Evolutionary conservation across 169 alveolate species (phyloP), one percentile per base, ranked within the genome.

Genomic region (Eimeria tenella): DNA sequence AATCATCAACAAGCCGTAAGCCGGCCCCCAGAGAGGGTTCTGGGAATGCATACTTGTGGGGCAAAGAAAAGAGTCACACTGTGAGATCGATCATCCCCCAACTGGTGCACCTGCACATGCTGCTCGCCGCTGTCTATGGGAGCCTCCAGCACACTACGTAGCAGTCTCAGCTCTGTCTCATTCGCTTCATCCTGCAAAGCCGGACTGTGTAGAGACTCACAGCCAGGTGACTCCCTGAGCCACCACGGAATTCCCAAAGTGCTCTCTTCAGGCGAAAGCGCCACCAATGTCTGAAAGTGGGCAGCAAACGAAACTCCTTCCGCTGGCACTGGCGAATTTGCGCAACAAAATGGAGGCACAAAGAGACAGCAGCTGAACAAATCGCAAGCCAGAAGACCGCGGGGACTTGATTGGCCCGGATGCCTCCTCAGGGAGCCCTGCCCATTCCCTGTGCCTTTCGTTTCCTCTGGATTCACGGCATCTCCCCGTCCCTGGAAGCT

Each of bases 51-150:
- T 9, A 75, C 86, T 62, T 75, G 86, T 10, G 86, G 86, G 52
- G 86, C 86, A 31, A 75, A 75, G 86, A 49, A 75, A 10, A 75
- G 60, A 15, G 86, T 75, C 55, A 75, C 86, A 13, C 42, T 15
- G 63, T 49, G 63, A 15, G 25, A 15, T 42, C 58, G 60, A 17
- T 75, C 15, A 25, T 17, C 63, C 49, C 65, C 63, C n/a, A 49
- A 15, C 23, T 75, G 65, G 4, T 75, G 60, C 86, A 75, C 63
- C 31, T 49, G 65, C 13, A 75, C 17, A 25, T 75, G 86, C 31
- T 19, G 86, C 56, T 75, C 63, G 60, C 31, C 13, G 49, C 63
- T 31, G 65, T 75, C 86, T 19, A 10, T 10, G 17, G 86, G 86
- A 23, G 21, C 63, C 86, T 75, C 86, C 21, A 75, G 58, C 42